Evolutionary conservation across 495 filamentous ascomycete species (phyloP).

Genomic region (Tetracladium setigerum): DNA sequence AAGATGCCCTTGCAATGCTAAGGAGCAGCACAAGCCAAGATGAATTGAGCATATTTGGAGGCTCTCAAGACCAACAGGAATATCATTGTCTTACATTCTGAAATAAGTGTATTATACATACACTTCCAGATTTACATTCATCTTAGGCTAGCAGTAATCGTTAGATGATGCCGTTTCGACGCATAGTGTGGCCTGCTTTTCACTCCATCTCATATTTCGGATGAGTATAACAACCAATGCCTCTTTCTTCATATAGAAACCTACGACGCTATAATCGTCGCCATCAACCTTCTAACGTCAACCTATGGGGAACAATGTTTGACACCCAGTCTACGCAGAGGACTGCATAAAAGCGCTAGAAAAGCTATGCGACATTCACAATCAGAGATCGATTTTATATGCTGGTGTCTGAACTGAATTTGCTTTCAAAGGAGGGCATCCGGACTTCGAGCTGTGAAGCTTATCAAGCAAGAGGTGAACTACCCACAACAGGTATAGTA

Average conservation of each 20-base stretch:
- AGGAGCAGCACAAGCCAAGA: conserved; percentile 49
- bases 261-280: conserved; percentile 61
- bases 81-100: conserved; percentile 63
- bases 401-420: conserved; percentile 68
- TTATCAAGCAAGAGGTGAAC: background rate
- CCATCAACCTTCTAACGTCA: conserved; percentile 57
- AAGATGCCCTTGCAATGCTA: conserved; percentile 53
- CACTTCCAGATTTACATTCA: background rate
- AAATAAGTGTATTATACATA: conserved; percentile 39
- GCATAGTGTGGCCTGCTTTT: background rate
- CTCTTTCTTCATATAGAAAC: conserved; percentile 34
- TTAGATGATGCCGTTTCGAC: background rate
- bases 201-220: background rate
- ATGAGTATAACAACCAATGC: background rate
- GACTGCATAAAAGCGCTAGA: conserved; percentile 50
- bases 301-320: conserved; percentile 51
- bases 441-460: conserved; percentile 52
- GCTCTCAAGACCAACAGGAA: conserved; percentile 56
- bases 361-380: conserved; percentile 52
- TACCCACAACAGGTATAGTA: background rate
- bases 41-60: too few relatives aligned
- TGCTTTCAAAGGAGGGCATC: conserved; percentile 70
- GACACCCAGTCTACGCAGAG: conserved; percentile 57
- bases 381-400: conserved; percentile 62
- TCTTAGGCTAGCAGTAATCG: background rate